Base-by-base conservation (phyloP, 1,284 basidiomycete genomes). In the Tylopilus sp. region DNA sequence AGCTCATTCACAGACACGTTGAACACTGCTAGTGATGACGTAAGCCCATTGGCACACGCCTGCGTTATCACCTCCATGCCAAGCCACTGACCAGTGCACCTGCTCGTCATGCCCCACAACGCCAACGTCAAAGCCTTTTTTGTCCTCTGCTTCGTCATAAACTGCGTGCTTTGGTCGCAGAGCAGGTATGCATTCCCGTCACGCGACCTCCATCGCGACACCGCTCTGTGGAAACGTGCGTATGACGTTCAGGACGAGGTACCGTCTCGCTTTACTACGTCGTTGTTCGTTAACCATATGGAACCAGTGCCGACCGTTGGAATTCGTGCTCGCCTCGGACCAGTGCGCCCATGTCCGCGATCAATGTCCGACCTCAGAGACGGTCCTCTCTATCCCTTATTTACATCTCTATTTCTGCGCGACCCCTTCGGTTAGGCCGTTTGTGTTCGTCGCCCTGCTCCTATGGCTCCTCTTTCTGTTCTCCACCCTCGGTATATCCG, bases 401-500 rank as follows among this genome's bases (percentile, higher is more conserved):
- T 83, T 93, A 36, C 82, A 84, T 49, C 72, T 79, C 22, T 95
- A 95, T 76, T 95, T 91, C 76, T 94, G 92, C 77, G 77, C 91
- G 3, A 79, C 85, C 13, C 70, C 79, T 10, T 56, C 84, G 18
- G 53, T 85, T 5, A 85, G 91, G 19, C 90, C 92, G 0, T 64
- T 89, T 32, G 71, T 87, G 26, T 94, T 95, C 78, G 72, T 77
- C 5, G 86, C 83, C 53, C 86, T 95, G 67, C 69, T 93, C 24
- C 61, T 92, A 44, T 96, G 94, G 94, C 87, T 95, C 39, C 71
- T 89, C 32, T 95, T 96, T 81, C 88, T 96, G 62, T 96, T 96
- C 81, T 94, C 92, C 29, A 93, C 95, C 58, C 89, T 97, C 32
- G 95, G 96, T 6, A 97, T 98, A 77, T 92, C 91, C 69, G 95